Evolutionary conservation across 176 grass and related monocot genomes (phyloP).

Genomic region (Secale cereale): DNA sequence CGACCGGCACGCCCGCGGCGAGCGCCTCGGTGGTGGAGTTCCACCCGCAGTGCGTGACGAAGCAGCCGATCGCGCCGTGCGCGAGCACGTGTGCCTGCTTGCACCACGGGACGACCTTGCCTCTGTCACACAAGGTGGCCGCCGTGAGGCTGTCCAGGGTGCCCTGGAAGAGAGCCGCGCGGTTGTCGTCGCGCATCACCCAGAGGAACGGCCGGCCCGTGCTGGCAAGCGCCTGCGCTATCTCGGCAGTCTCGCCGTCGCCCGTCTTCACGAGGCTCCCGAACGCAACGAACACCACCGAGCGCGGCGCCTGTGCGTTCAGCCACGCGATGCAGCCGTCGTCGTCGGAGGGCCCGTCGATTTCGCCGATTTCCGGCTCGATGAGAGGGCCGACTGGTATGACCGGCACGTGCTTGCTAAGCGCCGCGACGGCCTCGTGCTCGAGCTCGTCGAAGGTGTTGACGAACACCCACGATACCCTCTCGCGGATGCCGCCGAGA

Average conservation of each 20-base stretch:
- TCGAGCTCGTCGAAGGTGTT: constrained; percentile 65
- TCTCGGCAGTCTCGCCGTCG: constrained; percentile 31
- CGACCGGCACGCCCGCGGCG: constrained; percentile 36
- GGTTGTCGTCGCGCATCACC: constrained; percentile 45
- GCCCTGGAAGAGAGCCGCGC: background rate
- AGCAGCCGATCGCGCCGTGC: constrained; percentile 40
- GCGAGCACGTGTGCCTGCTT: constrained; percentile 28
- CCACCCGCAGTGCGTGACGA: constrained; percentile 68
- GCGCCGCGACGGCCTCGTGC: constrained; percentile 21
- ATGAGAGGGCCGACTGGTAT: constrained; percentile 35
- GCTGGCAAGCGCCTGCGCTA: constrained; percentile 14
- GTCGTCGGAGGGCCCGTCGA: background rate
- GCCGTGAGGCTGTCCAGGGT: constrained; percentile 24
- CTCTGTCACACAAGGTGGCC: background rate
- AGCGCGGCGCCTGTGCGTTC: constrained; percentile 13
- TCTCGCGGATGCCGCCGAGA: constrained; percentile 5
- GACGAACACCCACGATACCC: constrained; percentile 34
- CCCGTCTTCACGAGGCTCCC: constrained; percentile 37
- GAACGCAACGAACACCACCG: constrained; percentile 47
- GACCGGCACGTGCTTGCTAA: background rate
- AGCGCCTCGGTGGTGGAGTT: constrained; percentile 55
- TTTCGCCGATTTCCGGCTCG: background rate
- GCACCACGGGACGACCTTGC: constrained; percentile 54
- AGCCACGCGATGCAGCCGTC: constrained; percentile 35
- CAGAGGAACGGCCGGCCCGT: constrained; percentile 41